Base-by-base conservation (phyloP, 2,329 filamentous ascomycete genomes). In the Colletotrichum neosansevieriae region DNA sequence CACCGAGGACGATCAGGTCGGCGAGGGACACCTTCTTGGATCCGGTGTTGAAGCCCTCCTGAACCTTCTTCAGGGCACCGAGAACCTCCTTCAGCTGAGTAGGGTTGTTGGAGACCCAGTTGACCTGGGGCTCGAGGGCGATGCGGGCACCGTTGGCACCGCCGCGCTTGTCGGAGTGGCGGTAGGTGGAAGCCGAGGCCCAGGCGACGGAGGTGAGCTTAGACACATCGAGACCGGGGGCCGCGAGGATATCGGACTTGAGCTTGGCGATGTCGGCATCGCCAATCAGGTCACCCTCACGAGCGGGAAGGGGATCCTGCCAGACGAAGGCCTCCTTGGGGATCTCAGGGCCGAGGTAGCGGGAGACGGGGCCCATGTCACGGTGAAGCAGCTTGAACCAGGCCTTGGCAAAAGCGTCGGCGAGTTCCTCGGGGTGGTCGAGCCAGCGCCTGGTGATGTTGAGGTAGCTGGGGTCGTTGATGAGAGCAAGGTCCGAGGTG, bases 331-430 rank as follows among this genome's bases (percentile, higher is more conserved):
- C 82, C 83, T 94, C 90, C 60, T 84, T 82, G 54, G 92, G 91
- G 17, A 93, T 83, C 79, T 94, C 92, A 1, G 92, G 92, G 34
- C 92, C 92, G 53, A 94, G 75, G 84, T 92, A 94, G 76, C 90
- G 91, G 24, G 85, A 77, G 61, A 87, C 83, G 49, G 92, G 92
- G 15, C 92, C 92, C 81, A 94, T 87, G 77, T 94, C 92, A 81
- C 92, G 91, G 82, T 94, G 92, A 38, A 92, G 84, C 47, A 94
- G 86, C 88, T 94, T 94, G 87, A 93, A 94, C 92, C 92, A 94
- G 13, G 92, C 92, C 57, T 88, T 87, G 21, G 86, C 84, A 75
- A 94, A 94, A 9, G 86, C 89, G 69, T 93, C 88, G 61, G 84
- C 85, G 44, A 94, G 85, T 82, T 92, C 80, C 51, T 91, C 85